phyloP scores from a whole-genome alignment of 257 asterid species.

The Solanum microdontum region DNA sequence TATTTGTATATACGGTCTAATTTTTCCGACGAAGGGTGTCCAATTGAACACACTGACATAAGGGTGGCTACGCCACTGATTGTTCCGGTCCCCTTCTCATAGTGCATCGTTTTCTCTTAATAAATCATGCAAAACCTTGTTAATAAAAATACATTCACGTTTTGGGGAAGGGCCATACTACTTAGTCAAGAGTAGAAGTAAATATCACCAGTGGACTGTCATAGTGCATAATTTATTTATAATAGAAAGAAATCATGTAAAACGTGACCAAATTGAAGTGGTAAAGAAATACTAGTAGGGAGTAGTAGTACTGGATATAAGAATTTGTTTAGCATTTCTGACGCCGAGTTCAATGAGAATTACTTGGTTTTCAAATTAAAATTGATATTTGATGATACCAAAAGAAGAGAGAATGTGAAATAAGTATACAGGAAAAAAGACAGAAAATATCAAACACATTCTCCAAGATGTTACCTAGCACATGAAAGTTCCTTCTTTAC shows the following conservation, averaged over 20 bases:
- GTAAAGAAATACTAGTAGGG: background rate
- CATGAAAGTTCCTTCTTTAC: too few relatives aligned
- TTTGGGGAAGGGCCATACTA: background rate
- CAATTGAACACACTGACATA: too few relatives aligned
- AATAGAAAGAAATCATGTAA: too few relatives aligned
- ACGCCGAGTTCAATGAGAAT: slow-evolving; percentile 63
- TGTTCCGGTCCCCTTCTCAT: background rate
- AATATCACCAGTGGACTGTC: background rate
- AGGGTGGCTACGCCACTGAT: too few relatives aligned
- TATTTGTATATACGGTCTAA: too few relatives aligned
- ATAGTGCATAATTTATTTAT: background rate
- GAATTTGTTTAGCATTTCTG: slow-evolving; percentile 63
- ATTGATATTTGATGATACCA: too few relatives aligned
- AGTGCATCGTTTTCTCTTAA: background rate
- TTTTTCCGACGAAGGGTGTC: too few relatives aligned
- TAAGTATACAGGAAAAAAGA: too few relatives aligned
- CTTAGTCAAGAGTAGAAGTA: background rate
- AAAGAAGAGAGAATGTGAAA: too few relatives aligned
- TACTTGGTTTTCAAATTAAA: too few relatives aligned
- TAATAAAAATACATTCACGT: background rate
- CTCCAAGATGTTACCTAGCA: too few relatives aligned
- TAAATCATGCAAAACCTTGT: background rate
- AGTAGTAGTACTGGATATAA: slow-evolving; percentile 38
- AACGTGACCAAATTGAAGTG: background rate
- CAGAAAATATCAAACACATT: too few relatives aligned